phyloP scores from a whole-genome alignment of 441 rosid species.

The Gossypium schwendimanii region DNA sequence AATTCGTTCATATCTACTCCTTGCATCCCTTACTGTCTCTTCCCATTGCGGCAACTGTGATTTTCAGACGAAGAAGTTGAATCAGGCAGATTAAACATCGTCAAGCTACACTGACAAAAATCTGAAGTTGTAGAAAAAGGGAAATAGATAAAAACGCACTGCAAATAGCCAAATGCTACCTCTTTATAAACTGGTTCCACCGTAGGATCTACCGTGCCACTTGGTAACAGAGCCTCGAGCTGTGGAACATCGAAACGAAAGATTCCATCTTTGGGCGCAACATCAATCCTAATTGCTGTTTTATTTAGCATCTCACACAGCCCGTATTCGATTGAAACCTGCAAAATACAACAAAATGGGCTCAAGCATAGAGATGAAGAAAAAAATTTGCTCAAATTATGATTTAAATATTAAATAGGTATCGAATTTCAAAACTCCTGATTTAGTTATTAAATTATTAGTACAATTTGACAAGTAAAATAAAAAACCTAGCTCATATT shows the following conservation, averaged over 20 bases:
- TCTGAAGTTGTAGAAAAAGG: too few species aligned
- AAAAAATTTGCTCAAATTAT: too few species aligned
- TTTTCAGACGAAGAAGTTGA: background rate
- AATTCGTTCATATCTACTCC: conserved; percentile 48
- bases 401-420: too few species aligned
- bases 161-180: conserved; percentile 28
- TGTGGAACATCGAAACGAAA: conserved; percentile 50
- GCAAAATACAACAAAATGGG: background rate
- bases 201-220: conserved; percentile 57
- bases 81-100: background rate
- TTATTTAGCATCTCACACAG: conserved; percentile 65
- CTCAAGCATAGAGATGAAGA: background rate
- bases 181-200: conserved; percentile 48
- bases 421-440: too few species aligned
- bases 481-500: too few species aligned
- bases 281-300: conserved; percentile 34
- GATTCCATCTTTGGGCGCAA: conserved; percentile 57
- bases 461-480: too few species aligned
- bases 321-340: conserved; percentile 86
- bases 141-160: background rate
- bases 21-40: conserved; percentile 41
- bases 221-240: conserved; percentile 68
- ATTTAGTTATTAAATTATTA: too few species aligned
- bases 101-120: too few species aligned
- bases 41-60: conserved; percentile 76